phyloP scores from a whole-genome alignment of 352 stramenopile genomes.

The Pythium folliculosum region DNA sequence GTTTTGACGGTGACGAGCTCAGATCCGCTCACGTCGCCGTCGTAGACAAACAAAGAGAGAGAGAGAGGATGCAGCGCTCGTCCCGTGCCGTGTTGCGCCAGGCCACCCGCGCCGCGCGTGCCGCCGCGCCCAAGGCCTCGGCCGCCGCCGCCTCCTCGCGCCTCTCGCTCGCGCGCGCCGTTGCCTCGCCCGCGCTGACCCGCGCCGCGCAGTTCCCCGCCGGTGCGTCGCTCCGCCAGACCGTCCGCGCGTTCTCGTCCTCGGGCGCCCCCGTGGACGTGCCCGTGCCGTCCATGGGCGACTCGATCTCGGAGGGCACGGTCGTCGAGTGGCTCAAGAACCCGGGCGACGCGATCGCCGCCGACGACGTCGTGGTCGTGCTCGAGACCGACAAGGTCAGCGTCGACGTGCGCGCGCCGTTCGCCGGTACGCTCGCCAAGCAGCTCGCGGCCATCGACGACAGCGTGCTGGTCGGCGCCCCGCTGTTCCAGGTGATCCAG shows the following conservation, averaged over 20 bases:
- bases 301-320: constrained; percentile 98
- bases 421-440: constrained; percentile 90
- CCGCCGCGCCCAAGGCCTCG: constrained; percentile 5
- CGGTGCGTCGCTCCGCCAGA: constrained; percentile 1
- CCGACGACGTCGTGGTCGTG: constrained; percentile 98
- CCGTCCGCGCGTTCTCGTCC: constrained; percentile 40
- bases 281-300: constrained; percentile 87
- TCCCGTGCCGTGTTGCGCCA: constrained; percentile 27
- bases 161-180: constrained; percentile 2
- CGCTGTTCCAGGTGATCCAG: constrained; percentile 93
- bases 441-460: constrained; percentile 92
- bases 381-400: constrained; percentile 95
- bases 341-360: constrained; percentile 90
- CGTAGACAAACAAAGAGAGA: not conserved
- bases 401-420: constrained; percentile 90
- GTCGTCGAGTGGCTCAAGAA: constrained; percentile 96
- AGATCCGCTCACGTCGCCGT: not conserved
- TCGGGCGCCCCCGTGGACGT: constrained; percentile 48
- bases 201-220: not conserved
- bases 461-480: constrained; percentile 93
- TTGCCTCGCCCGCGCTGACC: not conserved
- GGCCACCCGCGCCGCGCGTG: constrained; percentile 20
- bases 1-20: not conserved
- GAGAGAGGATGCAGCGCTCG: constrained; percentile 27
- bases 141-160: not conserved